phyloP scores from a whole-genome alignment of 2,329 filamentous ascomycete species.

The Colletotrichum sp. region DNA sequence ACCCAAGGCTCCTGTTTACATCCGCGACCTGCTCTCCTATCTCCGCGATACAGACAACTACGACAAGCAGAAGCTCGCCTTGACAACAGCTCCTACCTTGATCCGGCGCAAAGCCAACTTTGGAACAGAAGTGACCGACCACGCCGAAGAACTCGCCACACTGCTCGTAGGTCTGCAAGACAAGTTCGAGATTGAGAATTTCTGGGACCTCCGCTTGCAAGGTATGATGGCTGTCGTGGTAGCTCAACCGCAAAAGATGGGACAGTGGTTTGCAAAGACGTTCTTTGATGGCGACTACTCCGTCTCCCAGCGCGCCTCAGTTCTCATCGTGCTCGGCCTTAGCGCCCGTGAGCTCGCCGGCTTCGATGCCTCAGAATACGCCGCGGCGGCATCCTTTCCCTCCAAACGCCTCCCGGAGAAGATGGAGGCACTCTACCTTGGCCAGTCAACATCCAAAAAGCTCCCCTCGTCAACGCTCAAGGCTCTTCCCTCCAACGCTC shows the following conservation, averaged over 20 bases:
- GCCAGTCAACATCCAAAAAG: constrained; percentile 27
- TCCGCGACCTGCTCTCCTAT: constrained; percentile 81
- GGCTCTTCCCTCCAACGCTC: constrained; percentile 59
- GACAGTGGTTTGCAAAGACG: constrained; percentile 80
- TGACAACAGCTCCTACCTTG: constrained; percentile 77
- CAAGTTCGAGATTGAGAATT: constrained; percentile 80
- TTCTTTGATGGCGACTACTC: constrained; percentile 96
- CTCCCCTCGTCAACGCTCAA: constrained; percentile 45
- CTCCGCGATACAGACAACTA: constrained; percentile 83
- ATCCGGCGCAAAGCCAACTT: constrained; percentile 90
- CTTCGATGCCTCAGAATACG: constrained; percentile 63
- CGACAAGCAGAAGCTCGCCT: constrained; percentile 81
- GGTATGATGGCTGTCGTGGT: constrained; percentile 83
- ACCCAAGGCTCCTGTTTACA: constrained; percentile 84
- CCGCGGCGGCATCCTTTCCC: constrained; percentile 67
- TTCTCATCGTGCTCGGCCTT: constrained; percentile 83
- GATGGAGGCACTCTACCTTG: constrained; percentile 74
- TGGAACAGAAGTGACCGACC: constrained; percentile 85
- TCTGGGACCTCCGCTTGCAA: constrained; percentile 77
- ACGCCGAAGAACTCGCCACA: constrained; percentile 80
- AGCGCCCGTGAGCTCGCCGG: constrained; percentile 86
- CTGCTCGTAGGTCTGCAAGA: constrained; percentile 83
- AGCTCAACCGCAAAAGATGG: constrained; percentile 78
- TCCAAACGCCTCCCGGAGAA: constrained; percentile 79
- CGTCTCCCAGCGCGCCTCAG: constrained; percentile 78